These are phyloP conservation scores for Angomonas desouzai DNA, from an alignment of 208 protist species.

Conservation along the genomic window DNA sequence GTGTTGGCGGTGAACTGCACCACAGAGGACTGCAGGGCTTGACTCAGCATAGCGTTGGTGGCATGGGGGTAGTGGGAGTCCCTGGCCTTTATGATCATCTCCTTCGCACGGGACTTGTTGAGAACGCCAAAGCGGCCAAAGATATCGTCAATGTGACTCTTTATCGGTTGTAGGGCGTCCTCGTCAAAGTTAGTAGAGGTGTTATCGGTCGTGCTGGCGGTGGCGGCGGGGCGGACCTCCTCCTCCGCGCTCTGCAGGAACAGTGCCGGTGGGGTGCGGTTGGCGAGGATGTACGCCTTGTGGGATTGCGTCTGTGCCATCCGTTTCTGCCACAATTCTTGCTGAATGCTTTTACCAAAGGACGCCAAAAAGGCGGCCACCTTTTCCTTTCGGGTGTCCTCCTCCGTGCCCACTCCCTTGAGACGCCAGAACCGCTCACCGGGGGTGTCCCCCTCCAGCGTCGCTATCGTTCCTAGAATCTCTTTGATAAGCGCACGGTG, in stretches of 20 bases:
- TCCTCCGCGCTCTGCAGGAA: conserved; percentile 6
- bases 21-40: conserved; percentile 59
- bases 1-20: conserved; percentile 74
- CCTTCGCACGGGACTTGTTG: conserved; percentile 79
- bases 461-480: conserved; percentile 53
- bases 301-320: conserved; percentile 32
- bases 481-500: conserved; percentile 51
- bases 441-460: conserved; percentile 45
- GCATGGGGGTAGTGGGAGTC: conserved; percentile 62
- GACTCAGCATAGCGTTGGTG: conserved; percentile 74
- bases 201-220: not conserved
- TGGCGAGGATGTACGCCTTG: conserved; percentile 39
- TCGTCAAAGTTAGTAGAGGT: conserved; percentile 17
- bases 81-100: conserved; percentile 60
- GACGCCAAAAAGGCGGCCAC: conserved; percentile 23
- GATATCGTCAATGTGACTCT: conserved; percentile 55
- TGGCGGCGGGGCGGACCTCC: not conserved
- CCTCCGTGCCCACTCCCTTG: conserved; percentile 37
- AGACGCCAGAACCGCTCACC: conserved; percentile 63
- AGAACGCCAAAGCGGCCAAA: conserved; percentile 82
- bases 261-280: conserved; percentile 29
- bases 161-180: conserved; percentile 44
- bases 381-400: conserved; percentile 8
- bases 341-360: conserved; percentile 53
- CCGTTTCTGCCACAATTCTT: conserved; percentile 42